Evolutionary conservation across 352 stramenopile genomes (phyloP).

Genomic region (Pythium coloratum): DNA sequence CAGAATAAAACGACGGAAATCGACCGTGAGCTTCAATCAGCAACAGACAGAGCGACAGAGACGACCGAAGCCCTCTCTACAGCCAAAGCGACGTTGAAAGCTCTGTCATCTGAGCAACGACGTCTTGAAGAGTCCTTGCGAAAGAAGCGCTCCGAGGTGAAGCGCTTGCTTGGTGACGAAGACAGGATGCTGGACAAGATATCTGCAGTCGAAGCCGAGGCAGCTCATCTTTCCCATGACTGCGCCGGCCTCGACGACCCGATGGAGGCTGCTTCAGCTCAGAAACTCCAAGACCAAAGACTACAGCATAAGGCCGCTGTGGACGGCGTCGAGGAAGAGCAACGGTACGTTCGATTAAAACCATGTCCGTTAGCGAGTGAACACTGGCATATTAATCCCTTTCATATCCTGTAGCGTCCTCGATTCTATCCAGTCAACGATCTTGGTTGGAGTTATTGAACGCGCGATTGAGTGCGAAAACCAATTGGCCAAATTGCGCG

Average conservation of each 20-base stretch:
- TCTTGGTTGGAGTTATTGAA: conserved; percentile 24
- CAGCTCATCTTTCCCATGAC: not conserved
- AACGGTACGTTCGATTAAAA: not conserved
- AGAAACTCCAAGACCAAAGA: conserved; percentile 1
- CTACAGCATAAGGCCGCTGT: not conserved
- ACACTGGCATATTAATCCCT: not conserved
- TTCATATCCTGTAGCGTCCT: conserved; percentile 7
- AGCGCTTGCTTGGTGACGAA: not conserved
- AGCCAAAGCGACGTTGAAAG: not conserved
- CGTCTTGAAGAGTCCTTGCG: not conserved
- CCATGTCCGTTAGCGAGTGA: too few relatives aligned
- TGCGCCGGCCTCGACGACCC: not conserved
- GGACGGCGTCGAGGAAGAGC: conserved; percentile 6
- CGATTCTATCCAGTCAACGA: conserved; percentile 17
- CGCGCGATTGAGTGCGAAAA: conserved; percentile 18
- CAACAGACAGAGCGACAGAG: not conserved
- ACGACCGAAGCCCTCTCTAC: not conserved
- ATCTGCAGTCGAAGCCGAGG: not conserved
- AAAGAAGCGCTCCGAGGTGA: not conserved
- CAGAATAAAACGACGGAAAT: not conserved
- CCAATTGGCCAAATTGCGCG: conserved; percentile 3
- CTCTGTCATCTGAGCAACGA: not conserved
- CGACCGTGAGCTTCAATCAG: not conserved
- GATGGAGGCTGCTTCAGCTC: not conserved
- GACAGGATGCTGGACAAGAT: not conserved